Evolutionary conservation across 2,329 filamentous ascomycete species (phyloP).

Genomic region (Curvularia spicifera): DNA sequence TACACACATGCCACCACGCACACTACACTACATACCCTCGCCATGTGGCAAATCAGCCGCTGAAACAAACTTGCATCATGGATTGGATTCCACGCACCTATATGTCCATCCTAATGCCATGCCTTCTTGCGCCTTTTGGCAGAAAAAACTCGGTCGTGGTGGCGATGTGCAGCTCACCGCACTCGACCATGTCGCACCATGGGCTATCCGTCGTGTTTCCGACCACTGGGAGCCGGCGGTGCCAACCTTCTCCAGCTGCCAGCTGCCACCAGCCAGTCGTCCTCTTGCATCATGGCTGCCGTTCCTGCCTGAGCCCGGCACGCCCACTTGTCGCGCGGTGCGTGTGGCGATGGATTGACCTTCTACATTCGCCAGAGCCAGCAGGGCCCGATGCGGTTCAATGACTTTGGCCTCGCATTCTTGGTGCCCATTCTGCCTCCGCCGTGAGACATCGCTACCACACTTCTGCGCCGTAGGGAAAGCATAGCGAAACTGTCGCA

Average conservation of each 20-base stretch:
- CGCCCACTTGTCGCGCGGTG: constrained; percentile 30
- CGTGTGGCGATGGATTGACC: constrained; percentile 22
- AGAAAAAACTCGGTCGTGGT: constrained; percentile 19
- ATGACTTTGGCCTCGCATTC: constrained; percentile 12
- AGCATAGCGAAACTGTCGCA: constrained; percentile 18
- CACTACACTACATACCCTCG: background rate
- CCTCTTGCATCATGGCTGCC: constrained; percentile 31
- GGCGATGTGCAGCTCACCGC: constrained; percentile 35
- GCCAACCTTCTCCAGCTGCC: constrained; percentile 26
- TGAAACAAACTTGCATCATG: constrained; percentile 38
- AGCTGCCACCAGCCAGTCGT: constrained; percentile 39
- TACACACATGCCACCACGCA: background rate
- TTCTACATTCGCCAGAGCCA: constrained; percentile 19
- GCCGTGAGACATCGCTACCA: constrained; percentile 21
- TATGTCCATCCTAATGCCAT: constrained; percentile 23
- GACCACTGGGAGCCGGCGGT: constrained; percentile 35
- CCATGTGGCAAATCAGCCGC: constrained; percentile 18
- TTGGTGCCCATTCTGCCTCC: constrained; percentile 1
- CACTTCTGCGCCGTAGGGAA: constrained; percentile 10
- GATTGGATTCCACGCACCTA: constrained; percentile 9
- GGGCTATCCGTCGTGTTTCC: constrained; percentile 27
- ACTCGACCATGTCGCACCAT: constrained; percentile 45
- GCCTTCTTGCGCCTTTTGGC: constrained; percentile 18
- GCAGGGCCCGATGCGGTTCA: constrained; percentile 21
- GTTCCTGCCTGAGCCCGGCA: constrained; percentile 41